Percentiles rank a stretch among this genome's conserved stretches.
Evolutionary conservation across 305 asterid genomes (phyloP).

Genomic region (Fraxinus greggii): DNA sequence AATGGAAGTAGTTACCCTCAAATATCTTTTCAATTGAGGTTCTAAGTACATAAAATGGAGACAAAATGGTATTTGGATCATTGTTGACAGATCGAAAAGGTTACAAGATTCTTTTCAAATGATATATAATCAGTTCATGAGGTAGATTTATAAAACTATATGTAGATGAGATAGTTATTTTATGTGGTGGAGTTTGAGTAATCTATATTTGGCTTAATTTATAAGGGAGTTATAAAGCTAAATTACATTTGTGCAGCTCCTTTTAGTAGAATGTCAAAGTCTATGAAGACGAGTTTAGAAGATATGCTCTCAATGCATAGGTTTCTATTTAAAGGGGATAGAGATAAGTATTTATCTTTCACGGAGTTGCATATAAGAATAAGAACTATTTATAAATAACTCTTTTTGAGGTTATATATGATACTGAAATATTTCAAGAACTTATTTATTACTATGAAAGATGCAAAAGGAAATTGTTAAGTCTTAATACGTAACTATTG

Average conservation of each 20-base stretch:
- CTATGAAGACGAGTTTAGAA: too few species aligned
- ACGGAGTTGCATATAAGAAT: neutral
- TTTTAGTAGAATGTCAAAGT: too few species aligned
- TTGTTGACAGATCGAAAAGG: neutral
- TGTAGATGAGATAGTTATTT: too few species aligned
- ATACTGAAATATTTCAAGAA: neutral
- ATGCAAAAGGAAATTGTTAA: neutral
- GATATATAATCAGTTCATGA: neutral
- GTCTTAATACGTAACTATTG: neutral
- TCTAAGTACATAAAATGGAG: too few species aligned
- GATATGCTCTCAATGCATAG: neutral
- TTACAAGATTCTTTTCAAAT: neutral
- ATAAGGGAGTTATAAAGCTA: too few species aligned
- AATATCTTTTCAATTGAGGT: too few species aligned
- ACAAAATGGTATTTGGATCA: too few species aligned
- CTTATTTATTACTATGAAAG: neutral
- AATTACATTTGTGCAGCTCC: too few species aligned
- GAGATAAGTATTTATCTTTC: neutral
- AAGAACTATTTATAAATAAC: neutral
- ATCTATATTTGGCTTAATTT: too few species aligned
- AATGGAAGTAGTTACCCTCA: too few species aligned
- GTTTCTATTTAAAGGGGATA: neutral
- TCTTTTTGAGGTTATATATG: neutral
- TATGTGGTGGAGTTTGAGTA: too few species aligned
- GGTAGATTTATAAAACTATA: too few species aligned